Percentiles rank a stretch among this genome's conserved stretches.
Conservation (phyloP, 768 basidiomycete genomes). For the Trametes coccinea region DNA sequence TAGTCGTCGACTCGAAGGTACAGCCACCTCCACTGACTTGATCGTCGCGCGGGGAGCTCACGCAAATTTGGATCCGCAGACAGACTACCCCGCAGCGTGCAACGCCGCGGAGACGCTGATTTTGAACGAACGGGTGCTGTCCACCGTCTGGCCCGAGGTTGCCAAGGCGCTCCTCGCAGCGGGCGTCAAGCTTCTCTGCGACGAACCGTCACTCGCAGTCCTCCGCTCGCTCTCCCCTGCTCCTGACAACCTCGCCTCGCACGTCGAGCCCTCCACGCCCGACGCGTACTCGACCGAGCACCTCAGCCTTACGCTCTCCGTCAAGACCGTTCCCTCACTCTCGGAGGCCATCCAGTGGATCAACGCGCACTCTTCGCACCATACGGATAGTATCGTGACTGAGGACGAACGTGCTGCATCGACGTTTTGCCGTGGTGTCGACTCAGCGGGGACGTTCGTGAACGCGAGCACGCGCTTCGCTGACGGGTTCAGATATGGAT, state of each 20-base stretch:
- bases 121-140: constrained; percentile 71
- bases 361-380: constrained; percentile 91
- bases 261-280: constrained; percentile 54
- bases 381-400: constrained; percentile 92
- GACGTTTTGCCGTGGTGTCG: constrained; percentile 83
- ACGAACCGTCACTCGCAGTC: constrained; percentile 59
- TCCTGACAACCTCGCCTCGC: constrained; percentile 40
- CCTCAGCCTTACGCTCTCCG: constrained; percentile 81
- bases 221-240: constrained; percentile 42
- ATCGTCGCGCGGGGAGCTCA: background rate
- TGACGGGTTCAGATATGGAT: constrained; percentile 95
- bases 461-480: constrained; percentile 97
- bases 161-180: constrained; percentile 68
- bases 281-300: constrained; percentile 85
- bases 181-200: constrained; percentile 80
- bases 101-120: constrained; percentile 91
- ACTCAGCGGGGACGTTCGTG: constrained; percentile 89
- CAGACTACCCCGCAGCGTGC: constrained; percentile 94
- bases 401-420: constrained; percentile 66
- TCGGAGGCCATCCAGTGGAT: constrained; percentile 81
- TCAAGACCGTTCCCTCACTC: constrained; percentile 72
- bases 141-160: constrained; percentile 79
- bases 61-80: constrained; percentile 44
- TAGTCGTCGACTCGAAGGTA: constrained; percentile 92
- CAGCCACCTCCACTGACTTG: constrained; percentile 10